Conservation (phyloP, 331 rosid genomes). For the Quercus lobata region DNA sequence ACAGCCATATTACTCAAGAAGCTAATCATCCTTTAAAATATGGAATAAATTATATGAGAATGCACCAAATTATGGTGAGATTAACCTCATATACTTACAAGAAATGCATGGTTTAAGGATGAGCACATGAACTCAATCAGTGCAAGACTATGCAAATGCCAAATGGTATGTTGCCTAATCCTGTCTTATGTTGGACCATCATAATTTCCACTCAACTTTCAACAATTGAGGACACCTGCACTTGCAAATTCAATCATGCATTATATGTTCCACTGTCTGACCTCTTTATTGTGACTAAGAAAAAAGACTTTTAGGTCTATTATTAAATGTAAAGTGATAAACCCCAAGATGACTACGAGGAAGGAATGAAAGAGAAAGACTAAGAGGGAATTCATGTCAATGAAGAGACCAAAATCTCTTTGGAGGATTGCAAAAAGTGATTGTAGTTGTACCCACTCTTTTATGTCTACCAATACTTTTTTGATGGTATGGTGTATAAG, state of each 20-base stretch:
- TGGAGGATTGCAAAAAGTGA: neutral
- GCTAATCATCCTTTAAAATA: no score
- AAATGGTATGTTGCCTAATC: conserved; percentile 13
- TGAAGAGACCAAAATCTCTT: neutral
- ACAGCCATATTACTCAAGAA: no score
- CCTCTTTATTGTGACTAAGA: neutral
- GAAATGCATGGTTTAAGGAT: neutral
- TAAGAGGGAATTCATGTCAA: neutral
- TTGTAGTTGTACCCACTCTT: no score
- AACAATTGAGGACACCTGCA: neutral
- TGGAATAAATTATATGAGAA: no score
- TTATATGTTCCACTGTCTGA: neutral
- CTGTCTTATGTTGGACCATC: neutral
- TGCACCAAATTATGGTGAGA: no score
- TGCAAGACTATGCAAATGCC: conserved; percentile 7
- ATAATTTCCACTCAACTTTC: neutral
- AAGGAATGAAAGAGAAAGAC: neutral
- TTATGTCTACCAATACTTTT: no score
- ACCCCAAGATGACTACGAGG: neutral
- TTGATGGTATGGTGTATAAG: no score
- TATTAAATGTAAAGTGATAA: neutral
- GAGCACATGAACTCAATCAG: neutral
- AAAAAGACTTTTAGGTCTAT: neutral
- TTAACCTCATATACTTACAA: no score
- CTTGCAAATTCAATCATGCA: neutral